Base-by-base conservation (phyloP, 148 eudicot genomes). In the Silene conica region DNA sequence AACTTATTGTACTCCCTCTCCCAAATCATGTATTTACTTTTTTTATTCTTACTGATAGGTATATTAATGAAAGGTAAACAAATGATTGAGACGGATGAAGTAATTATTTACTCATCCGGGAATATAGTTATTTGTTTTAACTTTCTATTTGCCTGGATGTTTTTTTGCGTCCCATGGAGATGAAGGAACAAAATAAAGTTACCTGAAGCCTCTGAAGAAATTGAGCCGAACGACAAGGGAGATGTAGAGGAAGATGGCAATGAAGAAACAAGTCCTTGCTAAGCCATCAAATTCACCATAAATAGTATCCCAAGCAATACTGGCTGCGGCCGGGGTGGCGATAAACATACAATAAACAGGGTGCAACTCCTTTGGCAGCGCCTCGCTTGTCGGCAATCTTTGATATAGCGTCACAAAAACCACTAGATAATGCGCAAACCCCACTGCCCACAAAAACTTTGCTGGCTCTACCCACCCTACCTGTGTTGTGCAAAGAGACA, bases 331-430 rank as follows among this genome's bases (percentile, higher is more conserved):
- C 4, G 99, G 99, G 19, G 99, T 87, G 0, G 99, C 97, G 14
- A 95, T 92, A 66, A 95, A 95, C 97, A 90, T 92, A 4, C 92
- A 95, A 70, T 92, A 95, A 21, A 95, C 99, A 22, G 99, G 99
- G 67, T 95, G 99, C 2, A 95, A 71, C 81, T 95, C 99, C 82
- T 95, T 95, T 0, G 99, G 99, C 82, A 95, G 73, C 3, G 89
- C 91, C 60, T 89, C 97, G 54, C 92, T 95, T 26, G 97, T 95
- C 0, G 99, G 99, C 77, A 95, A 58, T 69, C 99, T 85, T 69
- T 95, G 99, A 70, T 95, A 95, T 50, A 95, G 80, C 0, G 99
- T 95, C 31, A 95, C 99, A 74, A 95, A 95, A 41, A 95, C 81
- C 41, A 95, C 99, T 6, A 92, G 79, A 62, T 95, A 95, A 72